Conservation (phyloP, 2,329 filamentous ascomycete species). For the Cladosporium cucumerinum region DNA sequence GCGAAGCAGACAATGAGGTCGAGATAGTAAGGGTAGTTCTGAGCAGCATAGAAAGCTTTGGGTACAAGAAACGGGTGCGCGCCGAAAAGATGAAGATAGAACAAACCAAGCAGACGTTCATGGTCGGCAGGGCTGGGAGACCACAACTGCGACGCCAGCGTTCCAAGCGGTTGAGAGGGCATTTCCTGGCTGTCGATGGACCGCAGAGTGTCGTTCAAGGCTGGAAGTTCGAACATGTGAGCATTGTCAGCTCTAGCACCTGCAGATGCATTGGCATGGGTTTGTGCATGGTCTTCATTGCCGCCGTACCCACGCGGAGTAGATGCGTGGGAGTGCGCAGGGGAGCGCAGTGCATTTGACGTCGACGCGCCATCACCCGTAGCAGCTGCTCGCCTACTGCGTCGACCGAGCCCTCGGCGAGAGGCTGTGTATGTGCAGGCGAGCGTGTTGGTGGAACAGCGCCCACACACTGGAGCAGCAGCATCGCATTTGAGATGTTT, state of each 20-base stretch:
- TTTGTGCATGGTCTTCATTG: not conserved
- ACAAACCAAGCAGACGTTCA: constrained; percentile 49
- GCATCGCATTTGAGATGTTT: constrained; percentile 78
- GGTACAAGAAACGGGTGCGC: constrained; percentile 58
- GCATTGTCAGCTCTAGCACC: not conserved
- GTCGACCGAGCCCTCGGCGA: constrained; percentile 69
- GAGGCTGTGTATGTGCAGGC: constrained; percentile 72
- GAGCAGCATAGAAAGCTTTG: constrained; percentile 38
- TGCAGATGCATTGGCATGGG: constrained; percentile 24
- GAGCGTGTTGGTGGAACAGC: constrained; percentile 58
- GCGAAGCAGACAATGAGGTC: constrained; percentile 56
- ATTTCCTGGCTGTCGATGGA: not conserved
- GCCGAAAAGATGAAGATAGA: constrained; percentile 54
- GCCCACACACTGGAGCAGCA: constrained; percentile 60
- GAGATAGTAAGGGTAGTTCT: constrained; percentile 47
- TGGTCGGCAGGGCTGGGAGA: constrained; percentile 28
- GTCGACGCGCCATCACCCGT: constrained; percentile 26
- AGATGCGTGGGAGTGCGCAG: not conserved
- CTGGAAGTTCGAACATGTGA: not conserved
- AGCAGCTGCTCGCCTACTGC: constrained; percentile 18
- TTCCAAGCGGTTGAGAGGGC: constrained; percentile 27
- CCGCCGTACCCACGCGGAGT: not conserved
- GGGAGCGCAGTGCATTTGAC: not conserved
- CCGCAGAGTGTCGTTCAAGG: not conserved
- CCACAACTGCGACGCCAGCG: constrained; percentile 23